Percentiles rank a stretch among this genome's conserved stretches.
These are phyloP conservation scores for Dryadomyces quercus-mongolicae DNA, from an alignment of 2,329 filamentous ascomycete species.

Conservation along the genomic window DNA sequence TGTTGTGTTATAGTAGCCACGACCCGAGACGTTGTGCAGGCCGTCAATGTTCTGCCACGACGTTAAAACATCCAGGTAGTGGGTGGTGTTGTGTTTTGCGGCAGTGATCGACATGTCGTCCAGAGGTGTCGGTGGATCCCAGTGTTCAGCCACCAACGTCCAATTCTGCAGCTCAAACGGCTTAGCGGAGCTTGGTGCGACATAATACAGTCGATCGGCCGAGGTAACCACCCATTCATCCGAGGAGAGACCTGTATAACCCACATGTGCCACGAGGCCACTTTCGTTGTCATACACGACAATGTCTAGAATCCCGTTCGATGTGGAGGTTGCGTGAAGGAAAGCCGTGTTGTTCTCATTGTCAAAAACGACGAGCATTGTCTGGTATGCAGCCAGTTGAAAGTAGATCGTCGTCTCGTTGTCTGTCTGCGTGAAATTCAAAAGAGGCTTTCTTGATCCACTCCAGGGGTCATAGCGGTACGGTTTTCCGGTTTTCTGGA, in stretches of 20 bases:
- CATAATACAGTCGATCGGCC: neutral
- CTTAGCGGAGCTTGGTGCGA: neutral
- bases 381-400: conserved; percentile 25
- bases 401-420: conserved; percentile 20
- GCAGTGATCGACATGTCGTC: neutral
- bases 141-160: conserved; percentile 8
- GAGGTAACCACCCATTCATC: neutral
- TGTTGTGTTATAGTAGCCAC: conserved; percentile 3
- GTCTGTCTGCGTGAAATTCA: conserved; percentile 7
- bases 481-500: conserved; percentile 1
- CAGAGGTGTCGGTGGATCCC: conserved; percentile 5
- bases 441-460: conserved; percentile 20
- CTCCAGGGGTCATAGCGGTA: conserved; percentile 27
- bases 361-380: conserved; percentile 19
- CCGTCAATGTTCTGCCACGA: conserved; percentile 6
- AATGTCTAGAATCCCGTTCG: neutral
- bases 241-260: neutral
- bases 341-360: neutral
- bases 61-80: neutral
- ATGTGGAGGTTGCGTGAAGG: neutral
- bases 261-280: neutral
- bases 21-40: conserved; percentile 5
- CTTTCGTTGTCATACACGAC: neutral
- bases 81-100: conserved; percentile 4
- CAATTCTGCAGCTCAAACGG: conserved; percentile 2